Evolutionary conservation across 2,329 filamentous ascomycete species (phyloP).

Genomic region (Moelleriella libera): DNA sequence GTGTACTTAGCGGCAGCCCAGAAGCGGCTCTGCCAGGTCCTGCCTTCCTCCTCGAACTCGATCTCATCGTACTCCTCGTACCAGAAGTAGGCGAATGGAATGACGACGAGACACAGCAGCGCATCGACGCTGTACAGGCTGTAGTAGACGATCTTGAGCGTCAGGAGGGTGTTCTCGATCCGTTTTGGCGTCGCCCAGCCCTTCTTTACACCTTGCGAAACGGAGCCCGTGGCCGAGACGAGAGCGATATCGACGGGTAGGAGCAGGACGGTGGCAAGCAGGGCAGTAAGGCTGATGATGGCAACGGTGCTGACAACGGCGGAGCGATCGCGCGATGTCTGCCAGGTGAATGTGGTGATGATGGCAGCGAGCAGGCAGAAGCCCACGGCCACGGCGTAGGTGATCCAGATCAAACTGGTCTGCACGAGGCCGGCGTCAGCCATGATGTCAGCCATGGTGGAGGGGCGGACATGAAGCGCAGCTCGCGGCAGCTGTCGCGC

Average conservation of each 20-base stretch:
- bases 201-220: constrained; percentile 69
- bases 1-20: constrained; percentile 88
- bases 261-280: constrained; percentile 84
- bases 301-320: constrained; percentile 69
- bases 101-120: constrained; percentile 72
- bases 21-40: constrained; percentile 57
- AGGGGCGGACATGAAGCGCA: not conserved
- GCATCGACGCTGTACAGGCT: constrained; percentile 84
- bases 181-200: constrained; percentile 82
- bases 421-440: constrained; percentile 53
- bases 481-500: not conserved
- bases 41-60: constrained; percentile 67
- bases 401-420: constrained; percentile 85
- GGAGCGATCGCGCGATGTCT: constrained; percentile 76
- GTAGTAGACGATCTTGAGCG: constrained; percentile 84
- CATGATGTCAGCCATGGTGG: constrained; percentile 24
- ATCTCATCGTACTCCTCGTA: constrained; percentile 96
- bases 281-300: constrained; percentile 71
- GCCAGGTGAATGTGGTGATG: constrained; percentile 84
- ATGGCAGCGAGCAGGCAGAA: constrained; percentile 64
- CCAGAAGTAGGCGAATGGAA: constrained; percentile 96
- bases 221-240: constrained; percentile 73
- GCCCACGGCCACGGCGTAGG: constrained; percentile 71
- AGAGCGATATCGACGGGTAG: constrained; percentile 92
- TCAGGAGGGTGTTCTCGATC: constrained; percentile 63